Conservation (phyloP, 768 basidiomycete species). For the Rhodotorula taiwanensis region DNA sequence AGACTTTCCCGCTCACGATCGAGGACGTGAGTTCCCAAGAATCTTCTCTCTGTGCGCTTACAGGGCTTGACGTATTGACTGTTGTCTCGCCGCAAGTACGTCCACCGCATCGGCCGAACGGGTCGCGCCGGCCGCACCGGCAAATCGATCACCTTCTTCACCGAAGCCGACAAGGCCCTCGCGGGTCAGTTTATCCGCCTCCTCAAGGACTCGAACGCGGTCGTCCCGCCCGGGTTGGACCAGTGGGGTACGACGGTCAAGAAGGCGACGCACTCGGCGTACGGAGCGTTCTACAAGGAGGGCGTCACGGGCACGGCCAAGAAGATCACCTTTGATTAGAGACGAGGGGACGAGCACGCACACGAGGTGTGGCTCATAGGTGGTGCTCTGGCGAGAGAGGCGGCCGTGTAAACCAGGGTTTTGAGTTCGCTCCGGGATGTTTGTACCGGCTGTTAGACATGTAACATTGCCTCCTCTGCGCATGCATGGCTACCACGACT, state of each 20-base stretch:
- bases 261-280: slow-evolving; percentile 69
- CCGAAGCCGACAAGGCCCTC: slow-evolving; percentile 58
- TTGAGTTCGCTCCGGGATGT: too few species aligned
- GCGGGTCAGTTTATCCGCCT: slow-evolving; percentile 88
- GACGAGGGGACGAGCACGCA: not conserved
- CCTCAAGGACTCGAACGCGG: slow-evolving; percentile 76
- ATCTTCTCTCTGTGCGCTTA: slow-evolving; percentile 39
- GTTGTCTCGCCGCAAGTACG: slow-evolving; percentile 2
- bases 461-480: too few species aligned
- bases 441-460: too few species aligned
- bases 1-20: slow-evolving; percentile 71
- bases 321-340: slow-evolving; percentile 50
- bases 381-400: too few species aligned
- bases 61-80: not conserved
- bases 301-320: slow-evolving; percentile 47
- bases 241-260: slow-evolving; percentile 71
- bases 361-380: too few species aligned
- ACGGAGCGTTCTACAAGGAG: slow-evolving; percentile 56
- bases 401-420: too few species aligned
- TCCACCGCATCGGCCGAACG: slow-evolving; percentile 53
- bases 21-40: slow-evolving; percentile 63
- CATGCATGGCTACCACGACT: too few species aligned
- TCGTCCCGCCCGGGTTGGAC: slow-evolving; percentile 60
- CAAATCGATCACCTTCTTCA: slow-evolving; percentile 93
- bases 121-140: slow-evolving; percentile 85